Evolutionary conservation across 257 asterid species (phyloP).

Genomic region (Solanum paucissectum): DNA sequence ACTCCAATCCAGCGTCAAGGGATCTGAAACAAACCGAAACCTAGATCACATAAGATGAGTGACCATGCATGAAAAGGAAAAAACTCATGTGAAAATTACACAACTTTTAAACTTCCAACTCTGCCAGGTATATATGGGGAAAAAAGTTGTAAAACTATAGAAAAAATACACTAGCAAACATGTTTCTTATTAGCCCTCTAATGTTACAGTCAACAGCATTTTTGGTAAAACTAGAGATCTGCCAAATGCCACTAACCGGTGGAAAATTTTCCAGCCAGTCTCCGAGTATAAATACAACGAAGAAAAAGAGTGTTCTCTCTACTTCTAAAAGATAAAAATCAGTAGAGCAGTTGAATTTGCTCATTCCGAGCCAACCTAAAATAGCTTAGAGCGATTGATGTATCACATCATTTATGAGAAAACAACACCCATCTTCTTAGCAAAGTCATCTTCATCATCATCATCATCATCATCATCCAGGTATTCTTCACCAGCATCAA

Average conservation of each 20-base stretch:
- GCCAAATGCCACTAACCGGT: neutral
- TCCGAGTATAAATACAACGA: slow-evolving; percentile 11
- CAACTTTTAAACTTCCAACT: neutral
- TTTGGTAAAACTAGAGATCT: neutral
- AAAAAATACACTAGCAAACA: neutral
- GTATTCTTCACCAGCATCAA: slow-evolving; percentile 40
- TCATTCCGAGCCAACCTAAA: slow-evolving; percentile 16
- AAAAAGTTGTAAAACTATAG: neutral
- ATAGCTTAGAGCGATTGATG: neutral
- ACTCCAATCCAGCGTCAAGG: neutral
- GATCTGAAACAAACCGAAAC: neutral
- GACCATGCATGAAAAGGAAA: neutral
- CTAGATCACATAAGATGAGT: neutral
- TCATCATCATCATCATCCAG: slow-evolving; percentile 65
- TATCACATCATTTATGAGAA: slow-evolving; percentile 27
- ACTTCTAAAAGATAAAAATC: slow-evolving; percentile 37
- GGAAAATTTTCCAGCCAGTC: slow-evolving; percentile 15
- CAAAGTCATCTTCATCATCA: slow-evolving; percentile 70
- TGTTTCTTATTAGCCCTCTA: slow-evolving; percentile 6
- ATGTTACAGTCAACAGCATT: slow-evolving; percentile 6
- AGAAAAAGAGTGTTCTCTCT: slow-evolving; percentile 11
- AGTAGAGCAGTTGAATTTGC: slow-evolving; percentile 33
- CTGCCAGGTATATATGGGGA: neutral
- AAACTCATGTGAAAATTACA: neutral
- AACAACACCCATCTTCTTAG: slow-evolving; percentile 85